Conservation (phyloP, 129 eudicot genomes). For the Gnaphalium uliginosum region DNA sequence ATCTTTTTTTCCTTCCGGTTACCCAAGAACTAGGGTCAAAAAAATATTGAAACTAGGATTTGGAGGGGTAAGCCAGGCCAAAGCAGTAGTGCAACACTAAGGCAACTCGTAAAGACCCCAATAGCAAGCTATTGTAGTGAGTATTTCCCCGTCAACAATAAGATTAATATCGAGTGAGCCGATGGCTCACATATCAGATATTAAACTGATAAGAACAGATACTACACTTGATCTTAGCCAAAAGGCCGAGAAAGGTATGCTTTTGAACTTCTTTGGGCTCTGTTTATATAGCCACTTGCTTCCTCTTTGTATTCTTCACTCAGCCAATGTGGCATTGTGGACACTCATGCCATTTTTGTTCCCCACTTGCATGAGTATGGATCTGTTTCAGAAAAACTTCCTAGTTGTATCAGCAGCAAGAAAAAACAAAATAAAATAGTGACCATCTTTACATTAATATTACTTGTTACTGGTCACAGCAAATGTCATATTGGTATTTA, state of each 20-base stretch:
- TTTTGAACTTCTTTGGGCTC: neutral
- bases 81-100: neutral
- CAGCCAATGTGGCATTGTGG: too few relatives aligned
- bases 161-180: slow-evolving; percentile 29
- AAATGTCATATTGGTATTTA: neutral
- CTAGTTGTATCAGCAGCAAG: too few relatives aligned
- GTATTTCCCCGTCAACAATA: slow-evolving; percentile 7
- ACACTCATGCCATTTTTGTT: too few relatives aligned
- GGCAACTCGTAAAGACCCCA: slow-evolving; percentile 2
- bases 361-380: too few relatives aligned
- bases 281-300: too few relatives aligned
- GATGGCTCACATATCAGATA: slow-evolving; percentile 32
- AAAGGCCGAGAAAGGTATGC: slow-evolving; percentile 80
- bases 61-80: neutral
- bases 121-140: slow-evolving; percentile 13
- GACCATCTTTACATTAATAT: too few relatives aligned
- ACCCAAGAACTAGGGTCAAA: too few relatives aligned
- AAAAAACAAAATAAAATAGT: too few relatives aligned
- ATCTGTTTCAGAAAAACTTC: too few relatives aligned
- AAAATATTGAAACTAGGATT: neutral
- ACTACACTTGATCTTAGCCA: slow-evolving; percentile 76
- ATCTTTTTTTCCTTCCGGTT: too few relatives aligned
- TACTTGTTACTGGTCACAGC: neutral
- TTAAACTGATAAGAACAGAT: slow-evolving; percentile 60
- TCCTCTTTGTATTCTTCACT: too few relatives aligned